Percentiles rank a stretch among this genome's conserved stretches.
Evolutionary conservation across 2,329 filamentous ascomycete species (phyloP).

Genomic region (Rhinocladiella mackenziei): DNA sequence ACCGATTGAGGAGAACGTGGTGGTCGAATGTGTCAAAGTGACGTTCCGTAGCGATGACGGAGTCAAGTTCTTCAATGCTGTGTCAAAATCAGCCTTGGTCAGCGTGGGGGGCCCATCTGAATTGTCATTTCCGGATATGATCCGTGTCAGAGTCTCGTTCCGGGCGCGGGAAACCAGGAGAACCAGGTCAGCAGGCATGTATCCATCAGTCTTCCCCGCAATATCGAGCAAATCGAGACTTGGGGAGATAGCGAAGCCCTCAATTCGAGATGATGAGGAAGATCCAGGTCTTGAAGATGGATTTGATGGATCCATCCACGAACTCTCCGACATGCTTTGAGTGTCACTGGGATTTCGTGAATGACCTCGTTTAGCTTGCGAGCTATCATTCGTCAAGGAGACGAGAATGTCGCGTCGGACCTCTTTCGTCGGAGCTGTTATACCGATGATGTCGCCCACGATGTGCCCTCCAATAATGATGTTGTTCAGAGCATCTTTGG

Average conservation of each 20-base stretch:
- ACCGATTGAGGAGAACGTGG: constrained; percentile 87
- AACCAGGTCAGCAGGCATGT: constrained; percentile 92
- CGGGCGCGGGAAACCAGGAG: constrained; percentile 81
- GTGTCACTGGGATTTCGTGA: constrained; percentile 36
- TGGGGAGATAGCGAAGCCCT: constrained; percentile 68
- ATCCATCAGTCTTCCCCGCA: constrained; percentile 90
- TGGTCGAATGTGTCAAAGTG: constrained; percentile 85
- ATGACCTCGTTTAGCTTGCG: constrained; percentile 42
- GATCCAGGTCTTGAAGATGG: constrained; percentile 47
- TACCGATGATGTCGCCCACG: constrained; percentile 80
- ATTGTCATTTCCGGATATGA: constrained; percentile 45
- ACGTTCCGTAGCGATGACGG: constrained; percentile 93
- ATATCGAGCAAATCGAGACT: constrained; percentile 88
- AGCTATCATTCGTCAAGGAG: constrained; percentile 57
- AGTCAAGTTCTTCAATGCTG: constrained; percentile 85
- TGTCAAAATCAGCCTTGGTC: constrained; percentile 71
- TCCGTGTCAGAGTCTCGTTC: constrained; percentile 87
- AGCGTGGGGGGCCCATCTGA: constrained; percentile 57
- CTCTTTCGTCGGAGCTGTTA: constrained; percentile 92
- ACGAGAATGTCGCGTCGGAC: constrained; percentile 79
- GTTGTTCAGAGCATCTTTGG: constrained; percentile 88
- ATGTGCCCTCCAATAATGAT: constrained; percentile 88
- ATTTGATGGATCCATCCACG: constrained; percentile 73
- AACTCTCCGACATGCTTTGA: constrained; percentile 46
- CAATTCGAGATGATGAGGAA: constrained; percentile 39